phyloP scores from a whole-genome alignment of 257 asterid genomes.

The Petunia axillaris region DNA sequence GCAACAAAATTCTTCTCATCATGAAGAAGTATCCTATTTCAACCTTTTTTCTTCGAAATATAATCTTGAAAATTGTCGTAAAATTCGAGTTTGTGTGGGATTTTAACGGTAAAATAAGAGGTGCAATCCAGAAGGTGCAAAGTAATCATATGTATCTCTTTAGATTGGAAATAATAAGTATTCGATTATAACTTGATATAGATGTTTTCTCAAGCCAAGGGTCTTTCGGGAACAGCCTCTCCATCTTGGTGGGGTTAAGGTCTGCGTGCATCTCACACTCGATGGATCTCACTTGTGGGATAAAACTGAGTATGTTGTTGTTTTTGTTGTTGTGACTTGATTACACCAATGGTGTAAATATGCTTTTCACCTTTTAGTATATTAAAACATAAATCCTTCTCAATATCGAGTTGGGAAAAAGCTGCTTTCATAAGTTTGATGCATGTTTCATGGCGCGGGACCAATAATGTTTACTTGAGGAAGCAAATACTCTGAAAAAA shows the following conservation, averaged over 20 bases:
- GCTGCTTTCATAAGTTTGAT: neutral
- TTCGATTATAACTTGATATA: no score
- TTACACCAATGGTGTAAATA: no score
- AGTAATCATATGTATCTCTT: neutral
- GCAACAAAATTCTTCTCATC: neutral
- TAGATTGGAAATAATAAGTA: neutral
- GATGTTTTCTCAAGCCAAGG: no score
- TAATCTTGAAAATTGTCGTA: neutral
- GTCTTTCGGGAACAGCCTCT: no score
- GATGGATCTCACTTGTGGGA: no score
- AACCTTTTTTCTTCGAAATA: neutral
- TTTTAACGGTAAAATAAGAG: neutral
- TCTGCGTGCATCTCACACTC: no score
- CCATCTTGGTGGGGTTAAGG: no score
- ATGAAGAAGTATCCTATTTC: neutral
- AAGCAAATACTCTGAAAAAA: neutral
- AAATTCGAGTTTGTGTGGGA: neutral
- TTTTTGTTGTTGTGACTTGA: no score
- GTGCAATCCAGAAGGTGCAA: neutral
- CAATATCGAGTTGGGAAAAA: neutral
- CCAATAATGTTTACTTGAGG: neutral
- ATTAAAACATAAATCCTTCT: no score
- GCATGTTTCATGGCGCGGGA: neutral
- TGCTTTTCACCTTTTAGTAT: no score
- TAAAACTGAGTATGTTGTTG: no score